These are phyloP conservation scores for Cytospora leucostoma DNA, from an alignment of 2,329 filamentous ascomycete genomes.

Conservation along the genomic window DNA sequence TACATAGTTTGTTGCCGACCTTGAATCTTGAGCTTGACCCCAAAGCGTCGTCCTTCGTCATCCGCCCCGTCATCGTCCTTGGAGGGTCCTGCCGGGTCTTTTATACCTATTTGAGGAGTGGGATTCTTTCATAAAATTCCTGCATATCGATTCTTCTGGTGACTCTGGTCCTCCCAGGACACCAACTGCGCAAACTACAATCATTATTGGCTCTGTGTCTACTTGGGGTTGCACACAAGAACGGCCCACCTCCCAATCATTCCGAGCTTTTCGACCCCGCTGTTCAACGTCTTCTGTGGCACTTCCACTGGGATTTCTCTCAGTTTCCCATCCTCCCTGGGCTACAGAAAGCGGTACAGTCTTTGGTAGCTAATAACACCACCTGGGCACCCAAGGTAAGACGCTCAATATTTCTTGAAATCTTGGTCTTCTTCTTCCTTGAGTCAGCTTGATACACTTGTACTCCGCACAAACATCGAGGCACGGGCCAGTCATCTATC, in stretches of 20 bases:
- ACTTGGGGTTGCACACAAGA: slow-evolving; percentile 26
- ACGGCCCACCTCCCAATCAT: slow-evolving; percentile 28
- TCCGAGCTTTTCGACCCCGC: slow-evolving; percentile 27
- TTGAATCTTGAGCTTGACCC: slow-evolving; percentile 14
- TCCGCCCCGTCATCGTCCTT: slow-evolving; percentile 7
- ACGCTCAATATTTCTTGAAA: background rate
- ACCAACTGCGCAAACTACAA: slow-evolving; percentile 12
- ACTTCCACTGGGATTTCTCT: slow-evolving; percentile 14
- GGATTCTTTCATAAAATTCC: slow-evolving; percentile 6
- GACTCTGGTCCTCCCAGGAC: slow-evolving; percentile 10
- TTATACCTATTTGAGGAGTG: slow-evolving; percentile 3
- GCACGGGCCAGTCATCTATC: background rate
- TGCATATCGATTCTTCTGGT: slow-evolving; percentile 3
- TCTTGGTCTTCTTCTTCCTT: background rate
- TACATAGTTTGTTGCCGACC: slow-evolving; percentile 15
- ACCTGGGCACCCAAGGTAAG: slow-evolving; percentile 9
- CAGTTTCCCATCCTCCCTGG: background rate
- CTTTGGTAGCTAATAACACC: background rate
- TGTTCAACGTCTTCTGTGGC: slow-evolving; percentile 23
- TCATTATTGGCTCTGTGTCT: slow-evolving; percentile 25
- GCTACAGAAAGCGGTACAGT: background rate
- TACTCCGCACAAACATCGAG: background rate
- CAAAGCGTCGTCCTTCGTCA: slow-evolving; percentile 17
- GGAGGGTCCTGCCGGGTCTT: slow-evolving; percentile 10
- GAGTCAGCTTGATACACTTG: background rate